phyloP scores from a whole-genome alignment of 495 filamentous ascomycete genomes.

The Tuber brumale region DNA sequence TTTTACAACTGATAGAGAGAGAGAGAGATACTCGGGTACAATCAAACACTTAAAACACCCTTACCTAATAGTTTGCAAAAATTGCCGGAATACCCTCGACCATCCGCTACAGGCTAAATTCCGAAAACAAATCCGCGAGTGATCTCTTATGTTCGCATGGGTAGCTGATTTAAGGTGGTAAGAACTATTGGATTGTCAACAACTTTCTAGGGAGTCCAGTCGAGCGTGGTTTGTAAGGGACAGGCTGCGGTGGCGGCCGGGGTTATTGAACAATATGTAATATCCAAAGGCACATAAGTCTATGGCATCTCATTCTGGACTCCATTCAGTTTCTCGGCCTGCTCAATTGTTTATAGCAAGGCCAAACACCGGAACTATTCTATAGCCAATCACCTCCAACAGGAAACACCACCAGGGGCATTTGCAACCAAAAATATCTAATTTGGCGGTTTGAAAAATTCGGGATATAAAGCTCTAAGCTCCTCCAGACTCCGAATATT shows the following conservation, averaged over 20 bases:
- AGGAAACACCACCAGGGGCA: not conserved
- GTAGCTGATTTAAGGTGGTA: not conserved
- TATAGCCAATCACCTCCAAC: not conserved
- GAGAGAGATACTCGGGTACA: too few species aligned
- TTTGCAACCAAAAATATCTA: not conserved
- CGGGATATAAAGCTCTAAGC: constrained; percentile 34
- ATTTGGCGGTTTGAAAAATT: constrained; percentile 27
- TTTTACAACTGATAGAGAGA: too few species aligned
- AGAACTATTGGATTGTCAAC: not conserved
- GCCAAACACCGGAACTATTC: not conserved
- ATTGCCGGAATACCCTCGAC: too few species aligned
- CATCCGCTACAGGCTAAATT: too few species aligned
- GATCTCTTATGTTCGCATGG: too few species aligned
- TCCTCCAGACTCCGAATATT: constrained; percentile 45
- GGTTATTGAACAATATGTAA: not conserved
- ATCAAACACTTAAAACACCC: too few species aligned
- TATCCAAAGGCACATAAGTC: not conserved
- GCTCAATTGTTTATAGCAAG: not conserved
- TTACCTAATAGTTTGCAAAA: too few species aligned
- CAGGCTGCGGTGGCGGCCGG: not conserved
- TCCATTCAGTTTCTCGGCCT: not conserved
- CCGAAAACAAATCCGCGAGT: too few species aligned
- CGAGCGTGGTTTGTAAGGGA: not conserved
- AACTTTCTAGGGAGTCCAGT: not conserved
- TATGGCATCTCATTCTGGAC: not conserved